Conservation (phyloP, 768 basidiomycete species). For the Dacryopinax spathularia region DNA sequence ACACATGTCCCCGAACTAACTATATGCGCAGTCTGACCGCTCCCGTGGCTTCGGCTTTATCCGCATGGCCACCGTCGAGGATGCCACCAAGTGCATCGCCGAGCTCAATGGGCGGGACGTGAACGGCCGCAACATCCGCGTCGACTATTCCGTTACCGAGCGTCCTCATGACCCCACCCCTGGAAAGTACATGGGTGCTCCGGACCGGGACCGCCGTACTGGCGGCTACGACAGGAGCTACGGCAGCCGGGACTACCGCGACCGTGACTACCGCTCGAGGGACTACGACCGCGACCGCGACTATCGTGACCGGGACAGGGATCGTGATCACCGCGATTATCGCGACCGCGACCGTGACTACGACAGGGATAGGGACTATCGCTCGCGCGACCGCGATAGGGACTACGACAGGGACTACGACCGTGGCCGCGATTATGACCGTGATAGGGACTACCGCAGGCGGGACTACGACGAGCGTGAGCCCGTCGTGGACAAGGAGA, state of each 20-base stretch:
- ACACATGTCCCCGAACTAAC: slow-evolving; percentile 4
- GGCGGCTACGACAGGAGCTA: slow-evolving; percentile 14
- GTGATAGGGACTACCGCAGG: slow-evolving; percentile 25
- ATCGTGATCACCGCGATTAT: slow-evolving; percentile 28
- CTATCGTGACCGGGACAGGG: slow-evolving; percentile 3
- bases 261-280: slow-evolving; percentile 29
- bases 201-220: slow-evolving; percentile 13
- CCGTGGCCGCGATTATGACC: slow-evolving; percentile 27
- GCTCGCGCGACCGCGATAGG: slow-evolving; percentile 6
- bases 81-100: slow-evolving; percentile 73
- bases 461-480: slow-evolving; percentile 5
- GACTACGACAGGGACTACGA: slow-evolving; percentile 7
- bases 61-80: slow-evolving; percentile 78
- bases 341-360: slow-evolving; percentile 2
- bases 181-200: slow-evolving; percentile 87
- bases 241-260: slow-evolving; percentile 20
- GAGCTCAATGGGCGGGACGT: slow-evolving; percentile 91
- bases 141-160: slow-evolving; percentile 90
- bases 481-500: slow-evolving; percentile 9
- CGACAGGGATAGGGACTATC: slow-evolving; percentile 21
- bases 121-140: slow-evolving; percentile 89
- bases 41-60: slow-evolving; percentile 98
- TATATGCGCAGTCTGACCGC: slow-evolving; percentile 57
- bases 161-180: slow-evolving; percentile 92
- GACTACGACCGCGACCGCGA: slow-evolving; percentile 29